phyloP scores from a whole-genome alignment of 2,329 filamentous ascomycete genomes.

The Alternaria rosae region DNA sequence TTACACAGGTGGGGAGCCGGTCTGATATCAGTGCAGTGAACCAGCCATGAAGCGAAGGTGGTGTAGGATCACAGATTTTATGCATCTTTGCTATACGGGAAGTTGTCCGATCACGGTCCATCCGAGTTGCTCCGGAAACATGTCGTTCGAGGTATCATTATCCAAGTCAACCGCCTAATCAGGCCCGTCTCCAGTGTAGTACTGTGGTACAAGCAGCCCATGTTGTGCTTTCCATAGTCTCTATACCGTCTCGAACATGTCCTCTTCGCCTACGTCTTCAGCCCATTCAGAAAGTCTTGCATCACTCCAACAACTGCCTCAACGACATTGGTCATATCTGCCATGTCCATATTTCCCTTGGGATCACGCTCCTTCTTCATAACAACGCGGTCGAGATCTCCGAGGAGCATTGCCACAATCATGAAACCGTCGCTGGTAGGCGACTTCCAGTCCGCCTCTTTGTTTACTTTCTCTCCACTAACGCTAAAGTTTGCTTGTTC shows the following conservation, averaged over 20 bases:
- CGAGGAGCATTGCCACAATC: background rate
- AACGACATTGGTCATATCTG: background rate
- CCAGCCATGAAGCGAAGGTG: background rate
- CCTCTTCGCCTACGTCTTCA: background rate
- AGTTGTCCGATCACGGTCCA: background rate
- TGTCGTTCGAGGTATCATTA: background rate
- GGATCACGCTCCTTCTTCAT: background rate
- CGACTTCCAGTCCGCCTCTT: background rate
- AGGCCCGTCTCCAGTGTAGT: too few relatives aligned
- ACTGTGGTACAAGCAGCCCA: background rate
- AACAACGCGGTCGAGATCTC: background rate
- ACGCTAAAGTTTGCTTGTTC: background rate
- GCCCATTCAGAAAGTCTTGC: background rate
- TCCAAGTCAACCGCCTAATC: too few relatives aligned
- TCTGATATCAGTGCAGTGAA: background rate
- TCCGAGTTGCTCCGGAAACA: background rate
- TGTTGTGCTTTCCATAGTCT: background rate
- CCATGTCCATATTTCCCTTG: background rate
- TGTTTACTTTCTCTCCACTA: background rate
- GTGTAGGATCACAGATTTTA: background rate
- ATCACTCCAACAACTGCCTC: background rate
- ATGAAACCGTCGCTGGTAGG: background rate
- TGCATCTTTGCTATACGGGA: background rate
- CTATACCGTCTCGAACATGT: too few relatives aligned
- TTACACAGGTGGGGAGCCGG: slow-evolving; percentile 13